Conservation (phyloP, 1,139 yeast genomes). For the Geotrichum phurueaensis region DNA sequence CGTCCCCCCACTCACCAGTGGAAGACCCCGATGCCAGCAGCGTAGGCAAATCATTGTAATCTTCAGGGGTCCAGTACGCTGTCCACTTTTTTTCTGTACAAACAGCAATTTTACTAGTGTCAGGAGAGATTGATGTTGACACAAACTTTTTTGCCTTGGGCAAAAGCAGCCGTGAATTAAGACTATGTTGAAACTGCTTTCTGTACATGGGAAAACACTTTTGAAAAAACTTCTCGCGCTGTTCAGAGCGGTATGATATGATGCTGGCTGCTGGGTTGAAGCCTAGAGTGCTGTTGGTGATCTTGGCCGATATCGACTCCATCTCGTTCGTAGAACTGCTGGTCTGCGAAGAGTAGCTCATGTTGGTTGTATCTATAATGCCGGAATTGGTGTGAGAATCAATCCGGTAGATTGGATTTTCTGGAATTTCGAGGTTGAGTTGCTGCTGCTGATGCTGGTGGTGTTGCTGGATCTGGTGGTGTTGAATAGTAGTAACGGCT, state of each 20-base stretch:
- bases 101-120: constrained; percentile 56
- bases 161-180: constrained; percentile 52
- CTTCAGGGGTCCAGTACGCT: constrained; percentile 49
- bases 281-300: background rate
- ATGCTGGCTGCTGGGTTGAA: constrained; percentile 12
- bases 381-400: constrained; percentile 9
- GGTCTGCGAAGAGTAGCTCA: constrained; percentile 6
- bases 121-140: constrained; percentile 61
- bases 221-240: constrained; percentile 42
- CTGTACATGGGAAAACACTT: constrained; percentile 82
- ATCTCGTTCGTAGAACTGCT: background rate
- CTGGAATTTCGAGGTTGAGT: background rate
- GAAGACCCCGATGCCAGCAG: constrained; percentile 62
- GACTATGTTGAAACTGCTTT: constrained; percentile 55
- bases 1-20: constrained; percentile 46
- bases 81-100: constrained; percentile 68
- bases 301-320: background rate
- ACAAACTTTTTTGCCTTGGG: constrained; percentile 46
- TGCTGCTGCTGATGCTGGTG: constrained; percentile 3
- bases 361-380: constrained; percentile 8
- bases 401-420: constrained; percentile 4
- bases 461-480: constrained; percentile 3
- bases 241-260: constrained; percentile 19
- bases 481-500: constrained; percentile 13
- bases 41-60: constrained; percentile 46